Percentiles rank a stretch among this genome's conserved stretches.
Evolutionary conservation across 1,284 basidiomycete species (phyloP).

Genomic region (Sporisorium scitamineum): DNA sequence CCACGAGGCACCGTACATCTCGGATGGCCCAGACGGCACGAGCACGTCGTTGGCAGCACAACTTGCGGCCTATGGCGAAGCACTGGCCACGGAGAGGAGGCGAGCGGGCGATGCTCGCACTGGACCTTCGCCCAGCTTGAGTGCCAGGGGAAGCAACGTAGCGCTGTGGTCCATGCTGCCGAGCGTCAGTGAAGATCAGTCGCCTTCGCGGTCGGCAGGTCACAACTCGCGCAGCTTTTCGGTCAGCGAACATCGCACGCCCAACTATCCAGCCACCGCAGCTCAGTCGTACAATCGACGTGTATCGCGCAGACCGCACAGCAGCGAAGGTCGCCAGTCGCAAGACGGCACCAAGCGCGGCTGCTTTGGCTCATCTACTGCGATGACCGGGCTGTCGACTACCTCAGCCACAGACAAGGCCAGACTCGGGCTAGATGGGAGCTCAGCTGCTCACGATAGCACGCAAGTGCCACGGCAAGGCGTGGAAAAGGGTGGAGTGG

Average conservation of each 20-base stretch:
- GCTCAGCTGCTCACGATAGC: not conserved
- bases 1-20: constrained; percentile 32
- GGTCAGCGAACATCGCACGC: constrained; percentile 26
- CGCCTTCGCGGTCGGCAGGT: constrained; percentile 25
- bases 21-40: constrained; percentile 39
- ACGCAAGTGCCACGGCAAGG: constrained; percentile 1
- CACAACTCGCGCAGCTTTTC: constrained; percentile 26
- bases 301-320: constrained; percentile 40
- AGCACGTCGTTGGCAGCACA: constrained; percentile 43
- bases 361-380: constrained; percentile 1
- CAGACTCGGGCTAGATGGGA: constrained; percentile 12
- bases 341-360: constrained; percentile 17
- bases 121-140: constrained; percentile 43
- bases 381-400: constrained; percentile 10
- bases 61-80: constrained; percentile 59
- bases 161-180: constrained; percentile 46
- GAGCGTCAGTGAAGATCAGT: constrained; percentile 53
- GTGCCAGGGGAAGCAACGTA: constrained; percentile 44
- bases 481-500: not conserved
- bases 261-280: constrained; percentile 36
- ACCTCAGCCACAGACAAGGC: constrained; percentile 16
- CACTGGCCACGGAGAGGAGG: constrained; percentile 46
- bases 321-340: constrained; percentile 45
- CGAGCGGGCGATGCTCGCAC: constrained; percentile 38
- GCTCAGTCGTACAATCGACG: constrained; percentile 46